A percentile compares a stretch with the other conserved stretches of the same genome.
These are phyloP conservation scores for Debaryomyces singareniensis DNA, from an alignment of 1,139 yeast species.

Conservation along the genomic window DNA sequence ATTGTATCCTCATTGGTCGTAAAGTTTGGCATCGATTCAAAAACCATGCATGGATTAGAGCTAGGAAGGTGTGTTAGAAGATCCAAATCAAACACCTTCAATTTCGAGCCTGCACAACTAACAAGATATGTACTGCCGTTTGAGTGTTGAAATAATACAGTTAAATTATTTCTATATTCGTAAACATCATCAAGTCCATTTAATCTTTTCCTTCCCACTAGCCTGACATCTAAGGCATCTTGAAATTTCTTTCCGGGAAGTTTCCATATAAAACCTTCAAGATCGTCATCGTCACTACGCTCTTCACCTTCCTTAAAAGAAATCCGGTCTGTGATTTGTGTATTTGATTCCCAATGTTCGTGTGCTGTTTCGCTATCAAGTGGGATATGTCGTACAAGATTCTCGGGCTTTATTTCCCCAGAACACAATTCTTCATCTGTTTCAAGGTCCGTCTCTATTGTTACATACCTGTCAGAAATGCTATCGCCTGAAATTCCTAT, in stretches of 20 bases:
- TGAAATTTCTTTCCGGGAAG: constrained; percentile 13
- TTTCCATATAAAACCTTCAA: background rate
- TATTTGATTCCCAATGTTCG: background rate
- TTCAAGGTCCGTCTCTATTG: background rate
- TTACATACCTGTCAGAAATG: too few species aligned
- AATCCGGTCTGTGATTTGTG: background rate
- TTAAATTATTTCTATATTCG: constrained; percentile 32
- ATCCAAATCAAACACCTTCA: constrained; percentile 24
- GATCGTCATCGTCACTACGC: background rate
- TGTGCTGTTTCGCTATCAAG: background rate
- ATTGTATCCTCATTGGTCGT: constrained; percentile 33
- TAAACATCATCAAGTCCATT: constrained; percentile 14
- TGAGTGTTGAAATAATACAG: constrained; percentile 11
- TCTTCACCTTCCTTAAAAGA: background rate
- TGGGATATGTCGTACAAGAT: background rate
- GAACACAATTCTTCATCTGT: background rate
- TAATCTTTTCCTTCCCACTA: constrained; percentile 17
- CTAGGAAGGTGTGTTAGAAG: constrained; percentile 18
- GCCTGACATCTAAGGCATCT: constrained; percentile 19
- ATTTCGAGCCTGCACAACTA: constrained; percentile 23
- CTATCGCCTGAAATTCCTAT: background rate
- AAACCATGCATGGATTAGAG: constrained; percentile 17
- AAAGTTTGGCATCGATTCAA: constrained; percentile 34
- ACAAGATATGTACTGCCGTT: constrained; percentile 17
- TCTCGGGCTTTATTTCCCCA: background rate